Evolutionary conservation across 805 yeast genomes (phyloP).

Genomic region (Ogataea haglerorum): DNA sequence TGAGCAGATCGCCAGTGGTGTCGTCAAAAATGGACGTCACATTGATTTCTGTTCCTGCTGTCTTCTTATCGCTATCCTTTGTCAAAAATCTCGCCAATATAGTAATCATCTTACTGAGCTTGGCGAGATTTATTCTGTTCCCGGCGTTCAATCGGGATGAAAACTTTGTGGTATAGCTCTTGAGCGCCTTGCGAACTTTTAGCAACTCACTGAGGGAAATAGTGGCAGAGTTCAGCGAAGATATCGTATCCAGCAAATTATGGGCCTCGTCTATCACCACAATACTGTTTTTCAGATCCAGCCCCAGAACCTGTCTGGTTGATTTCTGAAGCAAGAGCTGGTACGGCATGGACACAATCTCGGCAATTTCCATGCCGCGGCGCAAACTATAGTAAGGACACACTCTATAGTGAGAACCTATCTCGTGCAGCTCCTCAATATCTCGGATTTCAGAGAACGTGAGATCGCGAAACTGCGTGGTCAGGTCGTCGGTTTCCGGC

Average conservation of each 20-base stretch:
- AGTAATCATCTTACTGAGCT: conserved; percentile 55
- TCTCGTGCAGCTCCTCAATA: conserved; percentile 68
- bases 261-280: conserved; percentile 92
- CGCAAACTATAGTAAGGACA: conserved; percentile 86
- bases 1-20: conserved; percentile 66
- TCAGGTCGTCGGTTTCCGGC: conserved; percentile 30
- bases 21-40: conserved; percentile 51
- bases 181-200: conserved; percentile 45
- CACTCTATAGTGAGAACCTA: conserved; percentile 54
- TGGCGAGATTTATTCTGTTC: conserved; percentile 66
- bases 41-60: conserved; percentile 54
- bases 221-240: conserved; percentile 61
- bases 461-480: conserved; percentile 49
- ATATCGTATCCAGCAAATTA: conserved; percentile 74
- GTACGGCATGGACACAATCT: conserved; percentile 81
- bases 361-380: conserved; percentile 53
- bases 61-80: conserved; percentile 28
- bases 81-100: conserved; percentile 48
- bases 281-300: conserved; percentile 60
- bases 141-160: conserved; percentile 62
- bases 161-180: conserved; percentile 57
- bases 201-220: conserved; percentile 49
- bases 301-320: conserved; percentile 55
- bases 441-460: conserved; percentile 58
- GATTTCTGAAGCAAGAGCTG: conserved; percentile 65